Evolutionary conservation across 176 grass and related monocot species (phyloP).

Genomic region (Musa troglodytarum): DNA sequence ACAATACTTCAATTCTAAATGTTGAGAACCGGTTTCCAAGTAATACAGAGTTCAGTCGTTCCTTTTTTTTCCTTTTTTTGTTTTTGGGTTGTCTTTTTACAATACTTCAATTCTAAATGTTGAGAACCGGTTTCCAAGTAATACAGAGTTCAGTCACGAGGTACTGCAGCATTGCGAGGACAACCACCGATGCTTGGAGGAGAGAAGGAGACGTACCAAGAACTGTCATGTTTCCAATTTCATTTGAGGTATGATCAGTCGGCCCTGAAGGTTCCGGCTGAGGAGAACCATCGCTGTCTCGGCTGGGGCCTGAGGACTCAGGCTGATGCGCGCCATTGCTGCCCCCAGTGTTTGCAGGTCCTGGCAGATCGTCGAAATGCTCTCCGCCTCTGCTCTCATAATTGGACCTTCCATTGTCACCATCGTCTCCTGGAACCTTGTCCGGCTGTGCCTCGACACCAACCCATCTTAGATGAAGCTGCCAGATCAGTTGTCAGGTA

Average conservation of each 20-base stretch:
- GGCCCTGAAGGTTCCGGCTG: background rate
- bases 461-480: conserved; percentile 93
- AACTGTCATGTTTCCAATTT: background rate
- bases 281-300: background rate
- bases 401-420: conserved; percentile 38
- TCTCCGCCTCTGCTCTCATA: conserved; percentile 1
- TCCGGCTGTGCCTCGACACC: conserved; percentile 82
- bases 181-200: background rate
- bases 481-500: background rate
- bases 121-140: background rate
- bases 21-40: background rate
- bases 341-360: conserved; percentile 10
- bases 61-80: too few species aligned
- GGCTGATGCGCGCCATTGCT: conserved; percentile 15
- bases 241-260: background rate
- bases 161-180: background rate
- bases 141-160: background rate
- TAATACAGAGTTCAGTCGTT: background rate
- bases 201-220: background rate
- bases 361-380: conserved; percentile 4
- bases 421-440: conserved; percentile 38
- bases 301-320: conserved; percentile 13
- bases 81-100: too few species aligned
- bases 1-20: background rate
- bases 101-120: background rate